phyloP scores from a whole-genome alignment of 169 alveolate species.

The Cryptosporidium andersoni region DNA sequence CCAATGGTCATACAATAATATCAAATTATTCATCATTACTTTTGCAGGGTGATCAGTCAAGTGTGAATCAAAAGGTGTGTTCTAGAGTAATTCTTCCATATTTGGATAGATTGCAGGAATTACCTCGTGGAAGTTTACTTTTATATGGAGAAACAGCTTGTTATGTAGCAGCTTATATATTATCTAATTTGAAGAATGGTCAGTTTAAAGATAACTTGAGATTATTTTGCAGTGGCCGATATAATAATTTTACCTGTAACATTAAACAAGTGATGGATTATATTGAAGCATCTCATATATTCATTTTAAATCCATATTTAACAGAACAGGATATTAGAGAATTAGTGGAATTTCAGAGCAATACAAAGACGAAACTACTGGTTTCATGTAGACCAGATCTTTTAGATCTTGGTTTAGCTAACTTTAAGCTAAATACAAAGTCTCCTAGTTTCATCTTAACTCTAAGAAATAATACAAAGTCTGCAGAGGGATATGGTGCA shows the following conservation, averaged over 20 bases:
- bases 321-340: not conserved
- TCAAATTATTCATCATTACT: conserved; percentile 56
- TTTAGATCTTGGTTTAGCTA: conserved; percentile 14
- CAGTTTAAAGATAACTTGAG: not conserved
- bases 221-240: not conserved
- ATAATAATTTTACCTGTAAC: too few species aligned
- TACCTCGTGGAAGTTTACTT: too few species aligned
- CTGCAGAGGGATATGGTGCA: conserved; percentile 22
- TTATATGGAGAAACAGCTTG: conserved; percentile 67
- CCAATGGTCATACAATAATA: conserved; percentile 26
- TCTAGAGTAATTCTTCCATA: too few species aligned
- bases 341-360: conserved; percentile 17
- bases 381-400: conserved; percentile 60
- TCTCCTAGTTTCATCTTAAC: conserved; percentile 45
- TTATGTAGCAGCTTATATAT: not conserved
- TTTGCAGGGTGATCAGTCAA: not conserved
- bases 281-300: not conserved
- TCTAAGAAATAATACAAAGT: too few species aligned
- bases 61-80: too few species aligned
- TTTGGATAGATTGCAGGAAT: too few species aligned
- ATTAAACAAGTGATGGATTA: too few species aligned
- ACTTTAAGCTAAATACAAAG: conserved; percentile 32
- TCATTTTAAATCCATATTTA: conserved; percentile 40
- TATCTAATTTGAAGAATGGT: not conserved
- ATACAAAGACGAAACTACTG: not conserved